Evolutionary conservation across 2,329 filamentous ascomycete species (phyloP).

Genomic region (Corniculantispora saksenae): DNA sequence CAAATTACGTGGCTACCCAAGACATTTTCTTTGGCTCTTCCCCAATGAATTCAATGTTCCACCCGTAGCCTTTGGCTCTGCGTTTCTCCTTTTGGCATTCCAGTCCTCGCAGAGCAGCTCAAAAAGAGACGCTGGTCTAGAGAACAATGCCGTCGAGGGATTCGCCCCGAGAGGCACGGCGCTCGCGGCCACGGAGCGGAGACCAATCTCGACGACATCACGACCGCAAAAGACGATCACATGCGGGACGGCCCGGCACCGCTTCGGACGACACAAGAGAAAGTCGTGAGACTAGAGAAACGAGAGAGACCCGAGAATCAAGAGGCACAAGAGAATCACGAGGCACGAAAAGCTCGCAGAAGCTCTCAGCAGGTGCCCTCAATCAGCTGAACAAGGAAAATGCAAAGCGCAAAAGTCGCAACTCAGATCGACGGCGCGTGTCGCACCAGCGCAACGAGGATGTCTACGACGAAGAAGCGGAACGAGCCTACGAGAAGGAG

Average conservation of each 20-base stretch:
- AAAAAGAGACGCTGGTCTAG: conserved; percentile 3
- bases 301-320: conserved; percentile 24
- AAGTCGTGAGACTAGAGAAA: conserved; percentile 18
- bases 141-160: conserved; percentile 39
- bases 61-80: conserved; percentile 3
- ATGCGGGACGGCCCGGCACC: conserved; percentile 34
- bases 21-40: conserved; percentile 9
- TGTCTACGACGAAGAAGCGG: conserved; percentile 17
- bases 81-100: conserved; percentile 26
- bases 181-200: conserved; percentile 31
- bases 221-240: conserved; percentile 38
- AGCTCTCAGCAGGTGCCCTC: conserved; percentile 57
- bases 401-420: conserved; percentile 46
- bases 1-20: conserved; percentile 17
- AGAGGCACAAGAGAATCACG: conserved; percentile 25
- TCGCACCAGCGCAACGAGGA: conserved; percentile 18
- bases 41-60: neutral
- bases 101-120: conserved; percentile 23
- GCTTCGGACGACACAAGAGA: conserved; percentile 36
- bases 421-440: conserved; percentile 40
- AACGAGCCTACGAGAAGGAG: conserved; percentile 29
- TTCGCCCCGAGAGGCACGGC: conserved; percentile 33
- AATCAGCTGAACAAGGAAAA: conserved; percentile 67
- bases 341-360: conserved; percentile 24
- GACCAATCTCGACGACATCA: conserved; percentile 35